A percentile compares a stretch with the other conserved stretches of the same genome.
Evolutionary conservation across 306 rosid genomes (phyloP).

Genomic region (Cucumis cinereus): DNA sequence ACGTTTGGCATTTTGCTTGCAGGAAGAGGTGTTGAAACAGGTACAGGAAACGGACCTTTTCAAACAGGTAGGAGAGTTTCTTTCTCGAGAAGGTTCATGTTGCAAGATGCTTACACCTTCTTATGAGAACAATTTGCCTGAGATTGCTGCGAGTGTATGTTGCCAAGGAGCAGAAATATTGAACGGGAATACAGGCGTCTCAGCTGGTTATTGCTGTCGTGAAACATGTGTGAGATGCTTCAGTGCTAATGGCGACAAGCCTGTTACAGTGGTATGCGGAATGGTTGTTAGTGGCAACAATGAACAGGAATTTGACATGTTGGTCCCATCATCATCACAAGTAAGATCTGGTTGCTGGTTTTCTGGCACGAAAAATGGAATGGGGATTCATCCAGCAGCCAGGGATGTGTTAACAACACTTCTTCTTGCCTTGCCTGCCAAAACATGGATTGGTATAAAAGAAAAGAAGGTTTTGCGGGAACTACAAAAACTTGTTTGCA

Average conservation of each 20-base stretch:
- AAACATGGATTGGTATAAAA: conserved; percentile 71
- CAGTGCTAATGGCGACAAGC: conserved; percentile 46
- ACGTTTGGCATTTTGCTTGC: conserved; percentile 11
- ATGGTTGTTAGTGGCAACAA: conserved; percentile 50
- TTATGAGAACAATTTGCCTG: conserved; percentile 32
- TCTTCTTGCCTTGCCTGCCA: conserved; percentile 61
- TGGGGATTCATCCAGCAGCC: conserved; percentile 56
- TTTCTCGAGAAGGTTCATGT: conserved; percentile 32
- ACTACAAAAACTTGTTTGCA: conserved; percentile 44
- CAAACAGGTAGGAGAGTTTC: conserved; percentile 47
- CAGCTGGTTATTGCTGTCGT: conserved; percentile 44
- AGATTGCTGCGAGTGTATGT: conserved; percentile 72
- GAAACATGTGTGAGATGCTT: conserved; percentile 59
- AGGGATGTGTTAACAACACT: conserved; percentile 75
- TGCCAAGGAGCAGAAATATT: conserved; percentile 86
- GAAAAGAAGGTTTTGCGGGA: conserved; percentile 43
- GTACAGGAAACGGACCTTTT: conserved; percentile 70
- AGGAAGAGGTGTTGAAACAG: conserved; percentile 76
- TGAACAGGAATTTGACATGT: conserved; percentile 61
- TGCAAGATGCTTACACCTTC: conserved; percentile 14
- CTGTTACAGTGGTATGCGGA: conserved; percentile 58
- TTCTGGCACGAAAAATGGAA: conserved; percentile 29
- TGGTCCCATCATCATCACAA: conserved; percentile 54
- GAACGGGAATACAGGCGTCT: conserved; percentile 30
- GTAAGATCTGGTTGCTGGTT: conserved; percentile 29